Evolutionary conservation across 2,329 filamentous ascomycete genomes (phyloP), one percentile per base, ranked within the genome.

Genomic region (Colletotrichum euphorbiae): DNA sequence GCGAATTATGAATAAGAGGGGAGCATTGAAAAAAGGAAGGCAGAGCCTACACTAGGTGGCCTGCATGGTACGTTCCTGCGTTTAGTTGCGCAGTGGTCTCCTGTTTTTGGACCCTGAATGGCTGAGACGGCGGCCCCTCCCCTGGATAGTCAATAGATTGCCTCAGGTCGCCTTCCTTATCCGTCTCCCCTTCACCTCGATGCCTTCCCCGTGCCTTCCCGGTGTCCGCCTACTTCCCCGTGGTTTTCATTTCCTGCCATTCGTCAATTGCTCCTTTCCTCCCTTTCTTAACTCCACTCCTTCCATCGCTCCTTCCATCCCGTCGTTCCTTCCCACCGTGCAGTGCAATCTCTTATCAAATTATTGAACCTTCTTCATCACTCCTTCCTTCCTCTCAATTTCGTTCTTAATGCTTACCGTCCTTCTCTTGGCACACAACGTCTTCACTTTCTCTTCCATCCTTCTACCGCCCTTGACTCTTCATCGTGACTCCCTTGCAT

Each of bases 401-500:
- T 19, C 36, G 28, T 33, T 15, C 31, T 21, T 63, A 7, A 21
- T 17, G 17, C 9, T 38, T 38, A 3, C 28, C n/a, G n/a, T n/a
- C 33, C 38, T 21, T 17, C 21, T 28, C 52, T 60, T 50, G 61
- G 48, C 54, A 15, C 12, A 54, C 50, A n/a, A 36, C 57, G 62
- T 50, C 56, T 48, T 33, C 40, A 48, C 28, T 66, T 33, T 60
- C 28, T 46, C 46, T 45, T 43, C 31, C 7, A 38, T 55, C 17
- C n/a, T 12, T 51, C 54, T 15, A n/a, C 33, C 11, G 38, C 31
- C 24, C 3, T 50, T 55, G 9, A 19, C 33, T 62, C 40, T 43
- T 42, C 33, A 38, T 55, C 56, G 61, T 68, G 54, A 54, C 65
- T 65, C 61, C 36, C 54, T 65, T 68, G 65, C 61, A 65, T 54